Evolutionary conservation across 345 rosid species (phyloP).

Genomic region (Hibiscus mutabilis): DNA sequence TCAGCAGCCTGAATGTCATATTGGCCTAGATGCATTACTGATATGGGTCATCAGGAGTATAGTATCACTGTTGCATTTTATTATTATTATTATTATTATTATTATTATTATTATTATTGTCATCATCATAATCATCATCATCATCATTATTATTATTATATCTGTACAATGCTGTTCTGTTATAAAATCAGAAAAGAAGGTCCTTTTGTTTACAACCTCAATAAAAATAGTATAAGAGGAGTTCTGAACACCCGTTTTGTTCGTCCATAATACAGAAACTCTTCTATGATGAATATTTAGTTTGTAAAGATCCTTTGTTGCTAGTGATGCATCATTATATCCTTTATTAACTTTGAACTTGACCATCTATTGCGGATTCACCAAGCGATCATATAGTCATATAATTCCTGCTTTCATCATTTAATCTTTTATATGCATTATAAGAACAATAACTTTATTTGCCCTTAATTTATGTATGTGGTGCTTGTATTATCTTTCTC

Average conservation of each 20-base stretch:
- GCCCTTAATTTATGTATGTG: constrained; percentile 3
- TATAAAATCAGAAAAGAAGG: background rate
- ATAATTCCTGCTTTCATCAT: background rate
- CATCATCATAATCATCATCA: too few species aligned
- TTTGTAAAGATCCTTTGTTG: background rate
- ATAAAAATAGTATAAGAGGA: background rate
- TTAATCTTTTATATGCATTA: background rate
- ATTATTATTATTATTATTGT: too few species aligned
- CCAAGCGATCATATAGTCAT: background rate
- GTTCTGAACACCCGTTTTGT: background rate
- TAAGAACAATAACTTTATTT: background rate
- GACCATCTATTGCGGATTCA: background rate
- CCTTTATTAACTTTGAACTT: constrained; percentile 5
- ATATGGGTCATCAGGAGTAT: background rate
- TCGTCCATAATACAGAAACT: background rate
- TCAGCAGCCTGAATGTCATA: background rate
- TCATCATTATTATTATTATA: background rate
- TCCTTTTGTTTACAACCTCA: background rate
- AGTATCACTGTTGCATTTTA: background rate
- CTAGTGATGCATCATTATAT: background rate
- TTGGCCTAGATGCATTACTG: background rate
- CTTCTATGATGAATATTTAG: background rate
- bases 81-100: background rate
- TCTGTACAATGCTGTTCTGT: background rate
- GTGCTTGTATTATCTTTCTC: constrained; percentile 22